Evolutionary conservation across 176 grass and related monocot genomes (phyloP).

Genomic region (Lolium perenne): DNA sequence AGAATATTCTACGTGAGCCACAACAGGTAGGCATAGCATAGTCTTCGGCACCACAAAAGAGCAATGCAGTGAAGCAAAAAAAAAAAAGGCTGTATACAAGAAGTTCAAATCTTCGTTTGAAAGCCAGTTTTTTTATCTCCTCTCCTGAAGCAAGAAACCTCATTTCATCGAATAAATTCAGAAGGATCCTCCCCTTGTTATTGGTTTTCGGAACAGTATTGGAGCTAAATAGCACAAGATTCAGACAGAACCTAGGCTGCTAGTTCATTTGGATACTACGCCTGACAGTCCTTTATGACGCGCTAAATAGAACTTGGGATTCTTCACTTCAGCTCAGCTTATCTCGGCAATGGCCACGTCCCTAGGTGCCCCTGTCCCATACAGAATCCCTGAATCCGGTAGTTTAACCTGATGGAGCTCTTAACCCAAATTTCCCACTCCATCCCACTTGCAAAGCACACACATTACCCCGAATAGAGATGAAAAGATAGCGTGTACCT

Average conservation of each 20-base stretch:
- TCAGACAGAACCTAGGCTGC: neutral
- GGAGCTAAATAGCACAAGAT: neutral
- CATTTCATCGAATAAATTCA: neutral
- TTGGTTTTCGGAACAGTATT: constrained; percentile 29
- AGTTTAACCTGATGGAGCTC: neutral
- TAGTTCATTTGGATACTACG: neutral
- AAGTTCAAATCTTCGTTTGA: neutral
- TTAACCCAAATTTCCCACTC: constrained; percentile 10
- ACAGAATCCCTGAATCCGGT: neutral
- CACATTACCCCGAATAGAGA: neutral
- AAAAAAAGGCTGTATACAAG: too few relatives aligned
- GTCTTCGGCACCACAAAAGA: neutral
- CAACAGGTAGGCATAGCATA: neutral
- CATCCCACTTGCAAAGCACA: neutral
- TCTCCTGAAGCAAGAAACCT: neutral
- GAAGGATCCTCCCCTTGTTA: neutral
- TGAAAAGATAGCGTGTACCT: constrained; percentile 46
- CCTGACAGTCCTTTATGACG: constrained; percentile 4
- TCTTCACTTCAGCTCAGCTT: constrained; percentile 2
- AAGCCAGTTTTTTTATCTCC: neutral
- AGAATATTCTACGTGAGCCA: neutral
- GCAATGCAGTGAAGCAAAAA: too few relatives aligned
- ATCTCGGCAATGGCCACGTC: too few relatives aligned
- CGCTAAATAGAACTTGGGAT: neutral
- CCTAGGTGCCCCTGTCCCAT: too few relatives aligned